Evolutionary conservation across 2,329 filamentous ascomycete genomes (phyloP).

Genomic region (Cytospora chrysosperma): DNA sequence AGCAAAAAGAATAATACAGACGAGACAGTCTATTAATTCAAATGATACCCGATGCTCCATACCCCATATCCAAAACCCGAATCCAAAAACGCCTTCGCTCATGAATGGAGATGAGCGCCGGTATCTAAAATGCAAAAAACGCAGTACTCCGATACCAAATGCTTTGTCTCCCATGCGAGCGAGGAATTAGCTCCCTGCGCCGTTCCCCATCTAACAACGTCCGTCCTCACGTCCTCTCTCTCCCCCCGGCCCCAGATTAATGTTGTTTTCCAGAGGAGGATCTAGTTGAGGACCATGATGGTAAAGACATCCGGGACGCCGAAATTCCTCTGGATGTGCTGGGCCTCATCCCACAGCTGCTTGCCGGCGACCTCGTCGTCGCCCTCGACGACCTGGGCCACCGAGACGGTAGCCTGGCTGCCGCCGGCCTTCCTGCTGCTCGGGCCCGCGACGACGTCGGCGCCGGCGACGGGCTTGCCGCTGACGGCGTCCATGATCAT

Average conservation of each 20-base stretch:
- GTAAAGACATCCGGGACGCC: conserved; percentile 39
- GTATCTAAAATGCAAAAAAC: background rate
- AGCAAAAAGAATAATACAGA: background rate
- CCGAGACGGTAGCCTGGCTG: background rate
- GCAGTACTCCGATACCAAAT: background rate
- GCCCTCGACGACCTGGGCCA: conserved; percentile 22
- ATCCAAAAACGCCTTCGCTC: conserved; percentile 12
- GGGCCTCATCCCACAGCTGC: conserved; percentile 25
- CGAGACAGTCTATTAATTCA: conserved; percentile 19
- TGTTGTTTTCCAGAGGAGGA: too few species aligned
- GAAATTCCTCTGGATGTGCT: conserved; percentile 36
- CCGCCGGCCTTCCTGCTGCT: background rate
- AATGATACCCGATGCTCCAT: conserved; percentile 4
- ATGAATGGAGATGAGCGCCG: conserved; percentile 11
- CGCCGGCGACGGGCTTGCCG: conserved; percentile 19
- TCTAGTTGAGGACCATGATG: conserved; percentile 39
- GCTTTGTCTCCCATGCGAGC: background rate
- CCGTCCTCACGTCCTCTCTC: background rate
- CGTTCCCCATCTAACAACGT: background rate
- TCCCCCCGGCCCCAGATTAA: too few species aligned
- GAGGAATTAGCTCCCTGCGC: background rate
- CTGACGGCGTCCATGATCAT: conserved; percentile 35
- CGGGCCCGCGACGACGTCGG: conserved; percentile 11
- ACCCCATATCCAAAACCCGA: background rate
- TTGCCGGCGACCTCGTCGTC: conserved; percentile 28